Conservation (phyloP, 2,329 filamentous ascomycete species). For the Hirsutella rhossiliensis region DNA sequence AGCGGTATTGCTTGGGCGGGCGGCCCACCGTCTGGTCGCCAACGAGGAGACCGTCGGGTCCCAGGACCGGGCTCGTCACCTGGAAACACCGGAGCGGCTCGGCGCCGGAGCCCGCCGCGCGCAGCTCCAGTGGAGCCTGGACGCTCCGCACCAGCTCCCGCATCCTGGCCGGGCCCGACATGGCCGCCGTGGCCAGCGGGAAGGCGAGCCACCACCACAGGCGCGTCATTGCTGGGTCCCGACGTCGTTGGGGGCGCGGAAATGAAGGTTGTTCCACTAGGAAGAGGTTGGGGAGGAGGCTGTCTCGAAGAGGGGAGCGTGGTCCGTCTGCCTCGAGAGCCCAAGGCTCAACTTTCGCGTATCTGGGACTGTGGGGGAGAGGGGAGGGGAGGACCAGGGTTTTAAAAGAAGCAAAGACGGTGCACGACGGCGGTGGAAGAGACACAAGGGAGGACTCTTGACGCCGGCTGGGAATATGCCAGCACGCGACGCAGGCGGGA, state of each 20-base stretch:
- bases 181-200: not conserved
- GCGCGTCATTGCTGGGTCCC: not conserved
- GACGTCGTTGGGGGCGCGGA: not conserved
- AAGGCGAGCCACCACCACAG: not conserved
- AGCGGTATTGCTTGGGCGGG: not conserved
- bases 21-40: conserved; percentile 3
- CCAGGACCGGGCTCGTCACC: conserved; percentile 53
- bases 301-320: too few species aligned
- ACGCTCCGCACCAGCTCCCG: not conserved
- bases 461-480: too few species aligned
- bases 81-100: conserved; percentile 46
- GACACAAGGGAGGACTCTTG: too few species aligned
- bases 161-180: not conserved
- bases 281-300: too few species aligned
- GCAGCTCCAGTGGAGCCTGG: not conserved
- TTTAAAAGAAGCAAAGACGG: too few species aligned
- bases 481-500: too few species aligned
- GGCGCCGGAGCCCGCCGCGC: not conserved
- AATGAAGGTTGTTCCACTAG: too few species aligned
- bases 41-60: conserved; percentile 24
- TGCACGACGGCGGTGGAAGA: too few species aligned
- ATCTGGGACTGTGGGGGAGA: too few species aligned
- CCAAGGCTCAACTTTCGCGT: too few species aligned
- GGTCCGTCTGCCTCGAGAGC: too few species aligned
- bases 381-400: too few species aligned